A percentile compares a stretch with the other conserved stretches of the same genome.
phyloP scores from a whole-genome alignment of 768 basidiomycete genomes.

The Auricularia auricula-judae region DNA sequence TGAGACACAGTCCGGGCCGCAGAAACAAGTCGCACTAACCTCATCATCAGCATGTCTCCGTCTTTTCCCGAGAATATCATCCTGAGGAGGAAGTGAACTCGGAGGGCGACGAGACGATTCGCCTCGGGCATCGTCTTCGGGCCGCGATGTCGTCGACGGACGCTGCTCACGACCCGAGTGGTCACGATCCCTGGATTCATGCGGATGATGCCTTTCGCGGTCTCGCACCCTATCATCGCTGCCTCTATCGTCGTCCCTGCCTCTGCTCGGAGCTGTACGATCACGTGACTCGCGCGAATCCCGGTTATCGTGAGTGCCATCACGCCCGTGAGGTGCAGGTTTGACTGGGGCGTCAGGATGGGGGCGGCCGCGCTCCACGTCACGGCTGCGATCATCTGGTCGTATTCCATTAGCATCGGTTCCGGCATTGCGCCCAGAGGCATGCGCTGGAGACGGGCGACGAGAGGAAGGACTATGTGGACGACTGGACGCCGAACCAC shows the following conservation, averaged over 20 bases:
- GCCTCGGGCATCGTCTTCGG: slow-evolving; percentile 31
- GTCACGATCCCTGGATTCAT: slow-evolving; percentile 2
- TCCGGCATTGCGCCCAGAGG: not conserved
- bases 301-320: not conserved
- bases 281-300: slow-evolving; percentile 9
- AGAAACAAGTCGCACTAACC: slow-evolving; percentile 29
- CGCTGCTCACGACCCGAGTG: slow-evolving; percentile 28
- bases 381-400: not conserved
- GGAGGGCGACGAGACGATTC: slow-evolving; percentile 45
- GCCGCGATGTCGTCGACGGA: slow-evolving; percentile 52
- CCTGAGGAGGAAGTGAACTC: slow-evolving; percentile 43
- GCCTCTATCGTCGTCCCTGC: slow-evolving; percentile 14
- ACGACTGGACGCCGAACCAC: not conserved
- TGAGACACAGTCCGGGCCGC: not conserved
- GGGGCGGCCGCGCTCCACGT: not conserved
- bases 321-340: not conserved
- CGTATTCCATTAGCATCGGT: not conserved
- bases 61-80: slow-evolving; percentile 66
- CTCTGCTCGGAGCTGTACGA: slow-evolving; percentile 2
- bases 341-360: not conserved
- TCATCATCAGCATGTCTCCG: slow-evolving; percentile 62
- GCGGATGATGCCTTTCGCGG: slow-evolving; percentile 6
- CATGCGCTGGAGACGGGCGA: not conserved
- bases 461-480: not conserved
- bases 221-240: slow-evolving; percentile 16